Conservation (phyloP, 306 rosid species). For the Fagus sylvatica region DNA sequence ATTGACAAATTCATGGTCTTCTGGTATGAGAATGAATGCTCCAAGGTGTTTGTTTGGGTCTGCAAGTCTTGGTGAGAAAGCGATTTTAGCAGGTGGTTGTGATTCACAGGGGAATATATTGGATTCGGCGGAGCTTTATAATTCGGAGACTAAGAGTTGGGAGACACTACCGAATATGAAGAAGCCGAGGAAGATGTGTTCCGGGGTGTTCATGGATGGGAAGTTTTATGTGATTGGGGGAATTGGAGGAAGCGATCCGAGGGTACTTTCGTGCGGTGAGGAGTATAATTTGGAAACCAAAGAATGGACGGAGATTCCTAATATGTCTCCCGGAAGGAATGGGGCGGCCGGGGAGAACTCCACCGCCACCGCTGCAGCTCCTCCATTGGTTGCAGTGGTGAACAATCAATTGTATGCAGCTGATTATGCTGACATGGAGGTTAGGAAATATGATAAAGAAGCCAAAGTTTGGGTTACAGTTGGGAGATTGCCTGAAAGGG, state of each 20-base stretch:
- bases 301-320: conserved; percentile 73
- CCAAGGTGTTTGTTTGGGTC: conserved; percentile 96
- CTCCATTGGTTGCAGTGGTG: conserved; percentile 90
- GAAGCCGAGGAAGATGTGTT: conserved; percentile 86
- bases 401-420: conserved; percentile 80
- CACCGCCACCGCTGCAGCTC: conserved; percentile 72
- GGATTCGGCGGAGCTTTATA: conserved; percentile 75
- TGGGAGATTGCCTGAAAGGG: conserved; percentile 85
- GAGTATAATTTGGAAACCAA: conserved; percentile 67
- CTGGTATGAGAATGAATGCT: conserved; percentile 76
- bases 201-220: conserved; percentile 84
- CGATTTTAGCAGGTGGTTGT: conserved; percentile 93
- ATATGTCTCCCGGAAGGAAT: conserved; percentile 87
- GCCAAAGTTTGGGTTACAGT: conserved; percentile 52
- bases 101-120: conserved; percentile 72
- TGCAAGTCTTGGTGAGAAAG: conserved; percentile 85
- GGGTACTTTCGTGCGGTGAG: conserved; percentile 77
- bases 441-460: conserved; percentile 68
- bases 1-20: conserved; percentile 80
- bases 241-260: conserved; percentile 66
- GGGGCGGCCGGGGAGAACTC: conserved; percentile 34
- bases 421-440: conserved; percentile 84
- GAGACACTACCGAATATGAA: conserved; percentile 71
- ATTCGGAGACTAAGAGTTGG: conserved; percentile 79
- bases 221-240: conserved; percentile 89